These are phyloP conservation scores for Saturnispora diversa DNA, from an alignment of 805 yeast species.

Conservation along the genomic window DNA sequence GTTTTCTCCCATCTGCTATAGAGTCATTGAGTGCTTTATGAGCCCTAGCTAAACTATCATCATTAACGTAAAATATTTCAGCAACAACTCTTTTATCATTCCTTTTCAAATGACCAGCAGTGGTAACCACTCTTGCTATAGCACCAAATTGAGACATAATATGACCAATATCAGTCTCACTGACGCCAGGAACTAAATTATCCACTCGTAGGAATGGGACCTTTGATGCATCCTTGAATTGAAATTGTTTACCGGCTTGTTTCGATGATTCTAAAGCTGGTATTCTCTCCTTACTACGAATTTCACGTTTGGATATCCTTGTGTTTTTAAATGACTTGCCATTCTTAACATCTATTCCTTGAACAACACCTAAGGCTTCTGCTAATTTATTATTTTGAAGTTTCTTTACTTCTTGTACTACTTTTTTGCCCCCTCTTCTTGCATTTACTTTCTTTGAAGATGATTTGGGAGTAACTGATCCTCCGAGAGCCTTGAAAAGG, in stretches of 20 bases:
- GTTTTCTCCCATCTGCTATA: conserved; percentile 15
- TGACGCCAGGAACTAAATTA: conserved; percentile 28
- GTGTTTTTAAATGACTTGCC: not conserved
- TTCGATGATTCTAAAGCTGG: too few relatives aligned
- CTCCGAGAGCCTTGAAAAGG: conserved; percentile 5
- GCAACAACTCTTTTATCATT: conserved; percentile 13
- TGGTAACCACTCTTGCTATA: conserved; percentile 15
- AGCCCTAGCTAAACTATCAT: conserved; percentile 10
- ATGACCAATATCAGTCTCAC: conserved; percentile 23
- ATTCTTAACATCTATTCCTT: not conserved
- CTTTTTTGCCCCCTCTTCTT: not conserved
- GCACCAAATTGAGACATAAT: conserved; percentile 22
- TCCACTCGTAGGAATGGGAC: conserved; percentile 24
- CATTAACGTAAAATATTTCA: conserved; percentile 16
- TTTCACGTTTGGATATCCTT: not conserved
- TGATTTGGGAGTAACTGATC: not conserved
- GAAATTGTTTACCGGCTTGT: too few relatives aligned
- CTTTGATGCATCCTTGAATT: conserved; percentile 21
- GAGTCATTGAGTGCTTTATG: conserved; percentile 9
- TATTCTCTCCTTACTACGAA: too few relatives aligned
- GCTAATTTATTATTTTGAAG: conserved; percentile 1
- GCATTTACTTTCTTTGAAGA: not conserved
- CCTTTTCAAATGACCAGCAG: not conserved
- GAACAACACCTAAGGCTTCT: not conserved
- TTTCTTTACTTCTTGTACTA: not conserved